These are phyloP conservation scores for Coemansia sp. DNA, from an alignment of 192 early-diverging fungal species.

Conservation along the genomic window DNA sequence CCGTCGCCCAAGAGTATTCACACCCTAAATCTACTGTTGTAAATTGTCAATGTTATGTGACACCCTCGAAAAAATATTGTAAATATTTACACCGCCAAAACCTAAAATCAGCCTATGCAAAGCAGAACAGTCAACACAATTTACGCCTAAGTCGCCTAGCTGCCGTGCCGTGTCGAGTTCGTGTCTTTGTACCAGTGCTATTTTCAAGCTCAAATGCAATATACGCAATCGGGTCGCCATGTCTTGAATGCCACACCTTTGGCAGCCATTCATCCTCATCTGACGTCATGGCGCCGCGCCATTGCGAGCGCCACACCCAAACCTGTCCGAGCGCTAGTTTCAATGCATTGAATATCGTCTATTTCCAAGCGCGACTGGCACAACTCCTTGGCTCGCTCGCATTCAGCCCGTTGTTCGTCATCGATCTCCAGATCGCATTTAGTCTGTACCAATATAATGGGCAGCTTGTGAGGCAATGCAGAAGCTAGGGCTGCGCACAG, in stretches of 20 bases:
- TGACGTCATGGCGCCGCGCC: background rate
- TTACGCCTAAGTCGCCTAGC: constrained; percentile 1
- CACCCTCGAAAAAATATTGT: background rate
- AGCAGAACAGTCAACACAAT: constrained; percentile 20
- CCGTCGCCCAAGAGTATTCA: background rate
- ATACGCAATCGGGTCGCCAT: constrained; percentile 48
- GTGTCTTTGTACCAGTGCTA: background rate
- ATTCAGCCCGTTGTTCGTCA: background rate
- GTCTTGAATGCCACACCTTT: constrained; percentile 25
- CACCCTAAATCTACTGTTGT: background rate
- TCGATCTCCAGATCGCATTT: constrained; percentile 14
- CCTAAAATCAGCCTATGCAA: background rate
- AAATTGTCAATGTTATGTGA: background rate
- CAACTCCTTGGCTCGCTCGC: constrained; percentile 11
- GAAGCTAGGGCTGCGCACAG: constrained; percentile 1
- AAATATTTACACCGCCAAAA: background rate
- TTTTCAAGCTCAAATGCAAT: constrained; percentile 29
- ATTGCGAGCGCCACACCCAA: constrained; percentile 13
- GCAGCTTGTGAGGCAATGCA: background rate
- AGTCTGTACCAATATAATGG: constrained; percentile 23
- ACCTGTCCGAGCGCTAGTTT: constrained; percentile 39
- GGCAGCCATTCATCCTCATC: constrained; percentile 1
- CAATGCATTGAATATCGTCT: constrained; percentile 17
- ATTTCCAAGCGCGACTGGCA: constrained; percentile 8
- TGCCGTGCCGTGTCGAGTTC: background rate